These are phyloP conservation scores for Colletotrichum eleusines DNA, from an alignment of 2,329 filamentous ascomycete species.

Conservation along the genomic window DNA sequence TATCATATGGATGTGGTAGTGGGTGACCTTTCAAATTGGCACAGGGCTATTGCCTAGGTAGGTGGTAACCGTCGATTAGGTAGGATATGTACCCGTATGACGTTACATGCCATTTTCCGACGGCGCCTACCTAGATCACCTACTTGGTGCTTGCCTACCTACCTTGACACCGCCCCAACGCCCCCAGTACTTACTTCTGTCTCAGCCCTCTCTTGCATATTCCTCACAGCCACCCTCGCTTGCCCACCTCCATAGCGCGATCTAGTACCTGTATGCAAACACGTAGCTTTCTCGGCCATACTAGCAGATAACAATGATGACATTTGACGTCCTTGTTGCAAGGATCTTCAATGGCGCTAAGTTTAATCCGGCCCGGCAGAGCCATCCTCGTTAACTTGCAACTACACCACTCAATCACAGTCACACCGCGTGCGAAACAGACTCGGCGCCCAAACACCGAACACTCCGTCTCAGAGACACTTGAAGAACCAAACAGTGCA, in stretches of 20 bases:
- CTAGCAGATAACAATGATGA: neutral
- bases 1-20: no score
- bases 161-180: no score
- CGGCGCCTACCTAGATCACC: neutral
- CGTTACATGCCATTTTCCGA: neutral
- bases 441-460: neutral
- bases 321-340: neutral
- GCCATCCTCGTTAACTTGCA: neutral
- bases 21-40: conserved; percentile 6
- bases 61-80: neutral
- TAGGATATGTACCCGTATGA: conserved; percentile 13
- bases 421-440: neutral
- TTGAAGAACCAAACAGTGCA: neutral
- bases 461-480: neutral
- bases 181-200: no score
- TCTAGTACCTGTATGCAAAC: no score
- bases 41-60: conserved; percentile 20
- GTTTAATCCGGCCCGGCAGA: neutral
- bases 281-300: conserved; percentile 3
- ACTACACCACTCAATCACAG: neutral
- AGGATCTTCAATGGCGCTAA: neutral
- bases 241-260: no score
- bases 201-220: neutral
- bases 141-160: no score
- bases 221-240: neutral